phyloP scores from a whole-genome alignment of 1,139 yeast genomes.

The Saccharomyces hybrid region DNA sequence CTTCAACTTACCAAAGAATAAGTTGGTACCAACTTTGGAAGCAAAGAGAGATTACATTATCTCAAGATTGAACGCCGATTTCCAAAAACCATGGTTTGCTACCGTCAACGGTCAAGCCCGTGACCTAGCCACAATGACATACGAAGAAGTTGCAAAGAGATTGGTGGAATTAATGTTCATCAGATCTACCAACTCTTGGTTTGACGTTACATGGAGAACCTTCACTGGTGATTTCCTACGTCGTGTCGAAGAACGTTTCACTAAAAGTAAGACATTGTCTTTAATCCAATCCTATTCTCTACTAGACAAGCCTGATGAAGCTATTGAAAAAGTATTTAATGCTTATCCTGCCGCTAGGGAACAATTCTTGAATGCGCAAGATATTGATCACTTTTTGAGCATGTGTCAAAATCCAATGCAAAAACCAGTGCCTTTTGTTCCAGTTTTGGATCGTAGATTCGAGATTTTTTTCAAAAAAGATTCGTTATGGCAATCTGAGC shows the following conservation, averaged over 20 bases:
- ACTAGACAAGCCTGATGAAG: constrained; percentile 58
- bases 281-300: constrained; percentile 67
- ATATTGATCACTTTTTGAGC: constrained; percentile 84
- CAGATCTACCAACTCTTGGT: constrained; percentile 75
- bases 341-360: constrained; percentile 66
- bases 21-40: constrained; percentile 71
- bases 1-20: constrained; percentile 84
- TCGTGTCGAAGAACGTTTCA: constrained; percentile 95
- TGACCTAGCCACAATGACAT: constrained; percentile 93
- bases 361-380: constrained; percentile 92
- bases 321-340: constrained; percentile 52
- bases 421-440: constrained; percentile 97
- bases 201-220: constrained; percentile 78
- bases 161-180: constrained; percentile 85
- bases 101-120: constrained; percentile 61
- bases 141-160: constrained; percentile 83
- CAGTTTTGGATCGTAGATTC: constrained; percentile 87
- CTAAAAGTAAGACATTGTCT: constrained; percentile 50
- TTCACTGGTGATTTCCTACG: constrained; percentile 81
- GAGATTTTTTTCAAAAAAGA: constrained; percentile 97
- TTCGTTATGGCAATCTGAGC: constrained; percentile 98
- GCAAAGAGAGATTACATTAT: constrained; percentile 85
- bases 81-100: constrained; percentile 95
- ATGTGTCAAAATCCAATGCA: constrained; percentile 78
- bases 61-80: constrained; percentile 79